A percentile compares a stretch with the other conserved stretches of the same genome.
These are phyloP conservation scores for Calonectria pauciramosa DNA, from an alignment of 2,329 filamentous ascomycete species.

Conservation along the genomic window DNA sequence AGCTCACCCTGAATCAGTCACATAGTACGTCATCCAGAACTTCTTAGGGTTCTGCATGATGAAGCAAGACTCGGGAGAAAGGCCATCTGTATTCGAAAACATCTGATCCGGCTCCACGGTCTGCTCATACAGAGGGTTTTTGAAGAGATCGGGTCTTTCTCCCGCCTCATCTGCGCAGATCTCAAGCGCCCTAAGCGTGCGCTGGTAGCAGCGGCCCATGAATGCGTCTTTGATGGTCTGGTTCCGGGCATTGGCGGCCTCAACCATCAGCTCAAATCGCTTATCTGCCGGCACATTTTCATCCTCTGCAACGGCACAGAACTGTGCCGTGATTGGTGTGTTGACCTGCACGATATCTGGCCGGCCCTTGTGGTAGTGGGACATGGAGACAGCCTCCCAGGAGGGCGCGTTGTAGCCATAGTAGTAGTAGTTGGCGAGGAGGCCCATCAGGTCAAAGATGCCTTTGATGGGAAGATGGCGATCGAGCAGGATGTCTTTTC, in stretches of 20 bases:
- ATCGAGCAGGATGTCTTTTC: conserved; percentile 26
- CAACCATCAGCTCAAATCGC: conserved; percentile 23
- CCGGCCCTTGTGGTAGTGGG: conserved; percentile 34
- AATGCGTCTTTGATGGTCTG: conserved; percentile 32
- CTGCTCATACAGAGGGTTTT: conserved; percentile 25
- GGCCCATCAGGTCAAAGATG: conserved; percentile 27
- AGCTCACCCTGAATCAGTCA: conserved; percentile 28
- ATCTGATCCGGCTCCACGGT: conserved; percentile 31
- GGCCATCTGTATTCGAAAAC: conserved; percentile 30
- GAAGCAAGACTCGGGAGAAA: conserved; percentile 33
- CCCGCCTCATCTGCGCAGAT: conserved; percentile 18
- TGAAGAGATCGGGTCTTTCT: conserved; percentile 27
- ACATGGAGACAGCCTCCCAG: conserved; percentile 33
- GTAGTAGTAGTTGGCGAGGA: conserved; percentile 31
- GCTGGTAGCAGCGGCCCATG: conserved; percentile 28
- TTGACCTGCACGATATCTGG: conserved; percentile 33
- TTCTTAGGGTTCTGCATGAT: conserved; percentile 32
- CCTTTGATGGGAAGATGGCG: conserved; percentile 31
- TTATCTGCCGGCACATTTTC: conserved; percentile 7
- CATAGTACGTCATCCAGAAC: conserved; percentile 35
- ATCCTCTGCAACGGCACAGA: conserved; percentile 29
- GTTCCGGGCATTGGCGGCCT: conserved; percentile 26
- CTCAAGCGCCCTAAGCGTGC: conserved; percentile 26
- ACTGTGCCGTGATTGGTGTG: conserved; percentile 17
- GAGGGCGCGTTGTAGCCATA: conserved; percentile 29